These are phyloP conservation scores for Leccinum longicurvipes DNA, from an alignment of 768 basidiomycete species.

Conservation along the genomic window DNA sequence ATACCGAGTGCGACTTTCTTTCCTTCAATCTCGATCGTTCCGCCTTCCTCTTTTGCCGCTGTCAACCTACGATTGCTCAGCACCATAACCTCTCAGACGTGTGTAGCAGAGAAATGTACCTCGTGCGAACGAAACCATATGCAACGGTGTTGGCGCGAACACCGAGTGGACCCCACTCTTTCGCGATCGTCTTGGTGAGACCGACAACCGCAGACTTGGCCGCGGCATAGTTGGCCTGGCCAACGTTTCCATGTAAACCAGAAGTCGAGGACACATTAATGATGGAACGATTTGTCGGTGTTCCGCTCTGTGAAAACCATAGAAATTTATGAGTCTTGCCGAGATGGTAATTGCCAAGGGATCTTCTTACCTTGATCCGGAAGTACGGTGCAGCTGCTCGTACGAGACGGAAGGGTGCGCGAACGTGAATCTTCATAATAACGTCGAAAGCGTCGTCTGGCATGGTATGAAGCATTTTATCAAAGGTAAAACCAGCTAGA, in stretches of 20 bases:
- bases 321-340: not conserved
- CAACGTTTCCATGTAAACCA: constrained; percentile 86
- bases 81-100: not conserved
- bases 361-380: constrained; percentile 58
- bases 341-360: not conserved
- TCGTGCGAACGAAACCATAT: constrained; percentile 73
- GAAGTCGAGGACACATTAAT: constrained; percentile 79
- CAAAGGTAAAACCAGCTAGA: constrained; percentile 71
- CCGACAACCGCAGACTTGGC: constrained; percentile 78
- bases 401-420: constrained; percentile 82
- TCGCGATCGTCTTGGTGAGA: constrained; percentile 80
- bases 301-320: constrained; percentile 40
- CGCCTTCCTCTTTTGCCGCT: constrained; percentile 74
- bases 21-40: constrained; percentile 72
- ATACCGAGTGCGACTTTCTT: constrained; percentile 83
- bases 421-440: constrained; percentile 81
- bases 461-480: constrained; percentile 87
- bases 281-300: constrained; percentile 67
- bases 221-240: constrained; percentile 79
- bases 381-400: constrained; percentile 83
- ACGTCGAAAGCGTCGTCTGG: constrained; percentile 80
- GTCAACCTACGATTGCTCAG: constrained; percentile 53
- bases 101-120: constrained; percentile 37
- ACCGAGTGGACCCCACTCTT: constrained; percentile 83
- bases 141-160: constrained; percentile 83